Percentiles rank a stretch among this genome's conserved stretches.
phyloP scores from a whole-genome alignment of 108 stramenopile species.

The Nitzschia sp. region DNA sequence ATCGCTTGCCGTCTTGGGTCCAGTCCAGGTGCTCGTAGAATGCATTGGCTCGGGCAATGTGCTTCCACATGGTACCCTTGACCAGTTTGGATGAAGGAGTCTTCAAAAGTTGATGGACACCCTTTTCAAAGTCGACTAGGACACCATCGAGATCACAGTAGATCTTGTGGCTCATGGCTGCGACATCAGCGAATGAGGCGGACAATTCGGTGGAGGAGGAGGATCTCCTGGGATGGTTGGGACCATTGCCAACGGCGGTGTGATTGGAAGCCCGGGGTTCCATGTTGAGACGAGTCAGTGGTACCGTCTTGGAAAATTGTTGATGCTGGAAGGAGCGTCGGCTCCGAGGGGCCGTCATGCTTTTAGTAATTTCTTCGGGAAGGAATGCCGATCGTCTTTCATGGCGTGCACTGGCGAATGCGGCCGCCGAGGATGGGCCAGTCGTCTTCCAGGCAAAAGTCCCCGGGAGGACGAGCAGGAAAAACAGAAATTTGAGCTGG shows the following conservation, averaged over 20 bases:
- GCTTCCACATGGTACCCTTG: slow-evolving; percentile 52
- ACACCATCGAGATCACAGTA: slow-evolving; percentile 86
- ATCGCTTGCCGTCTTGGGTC: slow-evolving; percentile 60
- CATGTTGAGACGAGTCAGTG: not conserved
- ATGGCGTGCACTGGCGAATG: too few relatives aligned
- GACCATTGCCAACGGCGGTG: not conserved
- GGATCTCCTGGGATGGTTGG: not conserved
- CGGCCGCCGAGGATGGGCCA: not conserved
- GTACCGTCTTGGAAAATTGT: not conserved
- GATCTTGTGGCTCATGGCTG: slow-evolving; percentile 37
- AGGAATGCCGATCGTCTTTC: not conserved
- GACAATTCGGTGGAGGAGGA: slow-evolving; percentile 1
- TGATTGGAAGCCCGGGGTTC: not conserved
- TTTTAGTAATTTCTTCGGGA: not conserved
- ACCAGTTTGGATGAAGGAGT: slow-evolving; percentile 22
- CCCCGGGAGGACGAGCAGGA: not conserved
- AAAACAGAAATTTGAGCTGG: not conserved
- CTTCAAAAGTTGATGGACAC: slow-evolving; percentile 43
- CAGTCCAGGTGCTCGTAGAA: slow-evolving; percentile 72
- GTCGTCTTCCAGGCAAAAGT: not conserved
- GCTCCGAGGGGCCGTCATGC: not conserved
- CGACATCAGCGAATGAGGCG: not conserved
- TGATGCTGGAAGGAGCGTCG: not conserved
- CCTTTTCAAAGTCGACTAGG: slow-evolving; percentile 74
- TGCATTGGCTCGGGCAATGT: slow-evolving; percentile 30